Evolutionary conservation across 2,329 filamentous ascomycete genomes (phyloP).

Genomic region (Cercospora beticola): DNA sequence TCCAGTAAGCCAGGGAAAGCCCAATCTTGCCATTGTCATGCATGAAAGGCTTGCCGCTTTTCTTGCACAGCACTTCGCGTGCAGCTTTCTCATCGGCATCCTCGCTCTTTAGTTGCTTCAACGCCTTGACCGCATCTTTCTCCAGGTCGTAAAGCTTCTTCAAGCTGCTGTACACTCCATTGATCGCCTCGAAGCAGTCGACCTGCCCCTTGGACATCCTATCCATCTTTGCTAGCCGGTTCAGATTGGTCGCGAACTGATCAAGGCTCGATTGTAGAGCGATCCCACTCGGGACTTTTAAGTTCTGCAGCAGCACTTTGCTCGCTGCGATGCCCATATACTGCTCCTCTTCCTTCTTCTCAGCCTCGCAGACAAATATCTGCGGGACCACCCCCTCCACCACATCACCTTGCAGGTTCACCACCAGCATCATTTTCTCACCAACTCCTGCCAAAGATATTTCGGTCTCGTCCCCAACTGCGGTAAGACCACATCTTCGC

Average conservation of each 20-base stretch:
- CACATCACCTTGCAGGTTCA: slow-evolving; percentile 33
- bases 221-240: slow-evolving; percentile 67
- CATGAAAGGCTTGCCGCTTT: slow-evolving; percentile 69
- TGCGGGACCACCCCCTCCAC: slow-evolving; percentile 59
- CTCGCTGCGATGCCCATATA: slow-evolving; percentile 51
- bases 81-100: slow-evolving; percentile 33
- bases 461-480: slow-evolving; percentile 34
- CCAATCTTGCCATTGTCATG: slow-evolving; percentile 67
- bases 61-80: slow-evolving; percentile 64
- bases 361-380: slow-evolving; percentile 61
- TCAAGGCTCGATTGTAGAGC: slow-evolving; percentile 69
- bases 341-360: slow-evolving; percentile 58
- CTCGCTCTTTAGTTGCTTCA: slow-evolving; percentile 48
- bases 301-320: slow-evolving; percentile 64
- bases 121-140: slow-evolving; percentile 47
- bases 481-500: slow-evolving; percentile 63
- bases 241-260: slow-evolving; percentile 69
- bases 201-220: slow-evolving; percentile 68
- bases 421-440: slow-evolving; percentile 32
- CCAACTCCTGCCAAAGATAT: slow-evolving; percentile 39
- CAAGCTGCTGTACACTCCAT: slow-evolving; percentile 70
- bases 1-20: slow-evolving; percentile 74
- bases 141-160: slow-evolving; percentile 71
- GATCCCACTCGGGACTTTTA: slow-evolving; percentile 60
- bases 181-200: slow-evolving; percentile 75